Percentiles rank a stretch among this genome's conserved stretches.
phyloP scores from a whole-genome alignment of 1,284 basidiomycete species.

The Trametes pubescens region DNA sequence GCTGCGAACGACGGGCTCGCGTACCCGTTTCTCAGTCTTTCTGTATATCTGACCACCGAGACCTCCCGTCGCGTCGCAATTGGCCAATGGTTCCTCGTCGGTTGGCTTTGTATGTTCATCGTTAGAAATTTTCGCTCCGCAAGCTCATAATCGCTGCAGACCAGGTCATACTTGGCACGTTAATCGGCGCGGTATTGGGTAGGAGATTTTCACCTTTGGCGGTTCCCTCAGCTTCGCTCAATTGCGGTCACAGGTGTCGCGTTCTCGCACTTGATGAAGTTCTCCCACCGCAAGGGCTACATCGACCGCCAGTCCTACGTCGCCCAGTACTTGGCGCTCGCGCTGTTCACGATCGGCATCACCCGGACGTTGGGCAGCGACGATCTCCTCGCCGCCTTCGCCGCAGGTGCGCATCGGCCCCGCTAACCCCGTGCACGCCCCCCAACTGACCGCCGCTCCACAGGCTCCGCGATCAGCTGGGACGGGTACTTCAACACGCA shows the following conservation, averaged over 20 bases:
- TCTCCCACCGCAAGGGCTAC: conserved; percentile 77
- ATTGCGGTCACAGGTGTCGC: conserved; percentile 54
- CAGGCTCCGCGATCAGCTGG: conserved; percentile 91
- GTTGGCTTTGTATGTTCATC: conserved; percentile 75
- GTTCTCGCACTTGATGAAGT: conserved; percentile 86
- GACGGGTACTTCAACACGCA: conserved; percentile 91
- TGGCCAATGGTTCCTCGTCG: conserved; percentile 82
- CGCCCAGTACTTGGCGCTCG: conserved; percentile 88
- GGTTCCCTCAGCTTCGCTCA: neutral
- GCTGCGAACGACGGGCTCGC: conserved; percentile 90
- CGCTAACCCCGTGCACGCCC: neutral
- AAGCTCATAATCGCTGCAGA: conserved; percentile 53
- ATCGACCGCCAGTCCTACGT: conserved; percentile 94
- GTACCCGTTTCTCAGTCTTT: conserved; percentile 91
- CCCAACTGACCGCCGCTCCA: neutral
- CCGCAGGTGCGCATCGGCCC: conserved; percentile 67
- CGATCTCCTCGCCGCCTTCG: conserved; percentile 91
- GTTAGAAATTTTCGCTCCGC: neutral
- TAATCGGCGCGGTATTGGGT: conserved; percentile 83
- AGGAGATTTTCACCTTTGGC: conserved; percentile 22
- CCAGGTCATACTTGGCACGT: conserved; percentile 84
- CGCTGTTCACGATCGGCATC: conserved; percentile 82
- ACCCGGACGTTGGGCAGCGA: conserved; percentile 84
- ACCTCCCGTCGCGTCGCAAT: conserved; percentile 69
- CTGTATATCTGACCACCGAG: conserved; percentile 87